These are phyloP conservation scores for Trypanosoma cruzi DNA, from an alignment of 208 protist species.

Conservation along the genomic window DNA sequence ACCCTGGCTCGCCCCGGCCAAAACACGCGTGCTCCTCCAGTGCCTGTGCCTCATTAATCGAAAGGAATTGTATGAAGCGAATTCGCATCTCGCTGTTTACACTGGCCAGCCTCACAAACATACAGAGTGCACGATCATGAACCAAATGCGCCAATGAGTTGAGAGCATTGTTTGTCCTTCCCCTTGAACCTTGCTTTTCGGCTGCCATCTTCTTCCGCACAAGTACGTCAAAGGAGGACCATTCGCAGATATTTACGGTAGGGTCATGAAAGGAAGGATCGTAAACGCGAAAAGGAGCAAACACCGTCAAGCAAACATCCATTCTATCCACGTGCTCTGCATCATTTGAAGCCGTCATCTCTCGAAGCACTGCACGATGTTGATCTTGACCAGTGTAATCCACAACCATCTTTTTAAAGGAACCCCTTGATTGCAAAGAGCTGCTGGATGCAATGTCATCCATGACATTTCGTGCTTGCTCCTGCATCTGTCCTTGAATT, in stretches of 20 bases:
- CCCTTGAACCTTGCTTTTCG: neutral
- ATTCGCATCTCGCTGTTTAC: constrained; percentile 83
- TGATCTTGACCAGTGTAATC: constrained; percentile 10
- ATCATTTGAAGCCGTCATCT: neutral
- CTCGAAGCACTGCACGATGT: neutral
- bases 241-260: constrained; percentile 67
- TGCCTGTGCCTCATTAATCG: constrained; percentile 44
- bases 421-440: neutral
- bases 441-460: neutral
- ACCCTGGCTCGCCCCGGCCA: constrained; percentile 59
- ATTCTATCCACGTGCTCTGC: constrained; percentile 28
- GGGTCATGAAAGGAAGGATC: constrained; percentile 67
- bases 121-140: constrained; percentile 48
- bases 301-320: constrained; percentile 49
- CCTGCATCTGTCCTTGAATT: neutral
- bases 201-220: constrained; percentile 46
- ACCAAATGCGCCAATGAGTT: constrained; percentile 31
- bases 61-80: constrained; percentile 69
- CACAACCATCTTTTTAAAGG: constrained; percentile 8
- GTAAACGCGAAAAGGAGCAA: constrained; percentile 71
- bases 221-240: constrained; percentile 71
- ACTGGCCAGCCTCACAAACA: constrained; percentile 71
- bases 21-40: constrained; percentile 64
- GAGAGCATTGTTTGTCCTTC: constrained; percentile 6
- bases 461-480: neutral